phyloP scores from a whole-genome alignment of 1,139 yeast genomes.

The Citeromyces hawaiiensis region DNA sequence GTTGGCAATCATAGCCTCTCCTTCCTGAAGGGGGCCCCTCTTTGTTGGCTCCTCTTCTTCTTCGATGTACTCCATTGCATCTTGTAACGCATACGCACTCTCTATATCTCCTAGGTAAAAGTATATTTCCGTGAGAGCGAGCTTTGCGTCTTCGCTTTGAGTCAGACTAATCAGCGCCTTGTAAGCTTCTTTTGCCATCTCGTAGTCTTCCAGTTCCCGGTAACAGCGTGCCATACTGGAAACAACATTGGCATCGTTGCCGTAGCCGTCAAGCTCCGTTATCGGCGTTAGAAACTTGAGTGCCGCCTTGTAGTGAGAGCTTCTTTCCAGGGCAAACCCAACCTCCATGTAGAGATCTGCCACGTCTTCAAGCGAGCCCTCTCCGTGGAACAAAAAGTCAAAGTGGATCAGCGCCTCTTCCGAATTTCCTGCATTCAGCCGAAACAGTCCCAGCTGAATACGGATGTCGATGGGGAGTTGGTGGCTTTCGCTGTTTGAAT shows the following conservation, averaged over 20 bases:
- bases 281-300: constrained; percentile 47
- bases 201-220: constrained; percentile 57
- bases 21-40: neutral
- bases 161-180: constrained; percentile 24
- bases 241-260: constrained; percentile 34
- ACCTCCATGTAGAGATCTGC: constrained; percentile 69
- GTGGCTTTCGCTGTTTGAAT: constrained; percentile 25
- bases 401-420: constrained; percentile 68
- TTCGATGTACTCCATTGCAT: constrained; percentile 28
- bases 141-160: constrained; percentile 49
- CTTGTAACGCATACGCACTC: constrained; percentile 49
- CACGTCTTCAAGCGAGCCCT: constrained; percentile 44
- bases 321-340: constrained; percentile 58
- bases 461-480: constrained; percentile 77
- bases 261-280: constrained; percentile 31
- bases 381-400: constrained; percentile 29
- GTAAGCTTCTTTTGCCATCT: constrained; percentile 58
- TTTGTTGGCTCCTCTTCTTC: no score
- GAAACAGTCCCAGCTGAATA: constrained; percentile 60
- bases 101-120: constrained; percentile 58
- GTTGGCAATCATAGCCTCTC: neutral
- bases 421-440: constrained; percentile 50
- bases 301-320: constrained; percentile 63
- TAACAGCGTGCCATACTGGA: constrained; percentile 66
- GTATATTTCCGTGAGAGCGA: constrained; percentile 73